Evolutionary conservation across 106 monocot species (phyloP).

Genomic region (Gastrodia elata): DNA sequence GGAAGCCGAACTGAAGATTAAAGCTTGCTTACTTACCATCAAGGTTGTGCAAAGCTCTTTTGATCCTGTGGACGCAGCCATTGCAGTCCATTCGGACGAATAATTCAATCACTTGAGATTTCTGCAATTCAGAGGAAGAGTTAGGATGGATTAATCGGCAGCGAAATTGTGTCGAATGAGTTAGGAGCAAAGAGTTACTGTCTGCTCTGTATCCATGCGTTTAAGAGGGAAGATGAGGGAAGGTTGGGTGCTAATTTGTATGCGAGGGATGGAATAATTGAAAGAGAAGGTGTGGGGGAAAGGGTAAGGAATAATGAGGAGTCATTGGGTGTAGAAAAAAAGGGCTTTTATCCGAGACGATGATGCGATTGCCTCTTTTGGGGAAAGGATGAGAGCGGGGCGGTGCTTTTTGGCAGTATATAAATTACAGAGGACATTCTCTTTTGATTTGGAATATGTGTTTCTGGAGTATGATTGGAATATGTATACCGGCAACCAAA

Average conservation of each 20-base stretch:
- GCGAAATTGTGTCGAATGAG: background rate
- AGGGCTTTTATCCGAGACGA: background rate
- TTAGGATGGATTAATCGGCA: background rate
- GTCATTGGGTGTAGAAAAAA: constrained; percentile 1
- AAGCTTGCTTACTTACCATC: constrained; percentile 25
- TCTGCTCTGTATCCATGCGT: constrained; percentile 22
- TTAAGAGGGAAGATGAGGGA: background rate
- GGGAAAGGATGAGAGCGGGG: background rate
- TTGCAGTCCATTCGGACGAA: constrained; percentile 60
- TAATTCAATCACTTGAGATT: constrained; percentile 32
- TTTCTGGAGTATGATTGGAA: background rate
- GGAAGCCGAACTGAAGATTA: background rate
- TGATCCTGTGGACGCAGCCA: constrained; percentile 53
- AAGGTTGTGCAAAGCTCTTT: constrained; percentile 32
- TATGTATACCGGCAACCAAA: too few relatives aligned
- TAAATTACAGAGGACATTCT: background rate
- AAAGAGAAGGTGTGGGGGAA: constrained; percentile 9
- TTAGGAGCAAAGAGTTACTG: constrained; percentile 8
- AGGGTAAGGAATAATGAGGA: constrained; percentile 7
- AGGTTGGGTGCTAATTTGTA: constrained; percentile 16
- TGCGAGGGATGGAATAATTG: constrained; percentile 23
- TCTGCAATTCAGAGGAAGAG: constrained; percentile 4
- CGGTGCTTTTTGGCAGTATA: background rate
- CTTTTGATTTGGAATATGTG: background rate
- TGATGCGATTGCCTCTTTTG: background rate